A percentile compares a stretch with the other conserved stretches of the same genome.
These are phyloP conservation scores for Nothopassalora personata DNA, from an alignment of 2,329 filamentous ascomycete species.

Conservation along the genomic window DNA sequence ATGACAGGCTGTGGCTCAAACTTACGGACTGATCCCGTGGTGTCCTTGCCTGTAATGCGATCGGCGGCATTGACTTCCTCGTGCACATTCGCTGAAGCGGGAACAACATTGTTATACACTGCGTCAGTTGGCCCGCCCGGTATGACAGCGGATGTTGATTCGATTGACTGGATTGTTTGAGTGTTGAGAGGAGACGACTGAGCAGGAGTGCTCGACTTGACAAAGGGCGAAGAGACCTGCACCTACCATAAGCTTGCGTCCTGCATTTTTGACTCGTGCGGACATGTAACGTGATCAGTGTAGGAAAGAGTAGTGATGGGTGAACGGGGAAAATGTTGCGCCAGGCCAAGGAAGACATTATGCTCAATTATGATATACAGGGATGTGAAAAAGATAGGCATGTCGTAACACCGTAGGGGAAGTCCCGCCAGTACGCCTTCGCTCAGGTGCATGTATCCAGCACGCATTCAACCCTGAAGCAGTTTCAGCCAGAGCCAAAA, in stretches of 20 bases:
- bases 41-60: not conserved
- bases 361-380: conserved; percentile 3
- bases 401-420: not conserved
- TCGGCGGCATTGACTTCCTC: not conserved
- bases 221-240: conserved; percentile 10
- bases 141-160: not conserved
- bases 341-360: not conserved
- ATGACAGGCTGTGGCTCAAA: not conserved
- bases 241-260: conserved; percentile 28
- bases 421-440: not conserved
- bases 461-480: conserved; percentile 1
- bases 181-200: not conserved
- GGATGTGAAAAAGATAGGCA: not conserved
- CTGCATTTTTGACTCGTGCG: not conserved
- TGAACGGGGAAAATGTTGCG: not conserved
- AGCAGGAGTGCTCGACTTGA: conserved; percentile 1
- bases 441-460: not conserved
- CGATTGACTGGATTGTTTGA: not conserved
- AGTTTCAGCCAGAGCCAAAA: not conserved
- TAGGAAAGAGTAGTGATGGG: not conserved
- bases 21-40: not conserved
- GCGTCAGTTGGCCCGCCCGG: not conserved
- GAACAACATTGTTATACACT: not conserved
- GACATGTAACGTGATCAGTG: conserved; percentile 1
- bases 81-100: not conserved